Evolutionary conservation across 768 basidiomycete species (phyloP).

Genomic region (Russula sp.): DNA sequence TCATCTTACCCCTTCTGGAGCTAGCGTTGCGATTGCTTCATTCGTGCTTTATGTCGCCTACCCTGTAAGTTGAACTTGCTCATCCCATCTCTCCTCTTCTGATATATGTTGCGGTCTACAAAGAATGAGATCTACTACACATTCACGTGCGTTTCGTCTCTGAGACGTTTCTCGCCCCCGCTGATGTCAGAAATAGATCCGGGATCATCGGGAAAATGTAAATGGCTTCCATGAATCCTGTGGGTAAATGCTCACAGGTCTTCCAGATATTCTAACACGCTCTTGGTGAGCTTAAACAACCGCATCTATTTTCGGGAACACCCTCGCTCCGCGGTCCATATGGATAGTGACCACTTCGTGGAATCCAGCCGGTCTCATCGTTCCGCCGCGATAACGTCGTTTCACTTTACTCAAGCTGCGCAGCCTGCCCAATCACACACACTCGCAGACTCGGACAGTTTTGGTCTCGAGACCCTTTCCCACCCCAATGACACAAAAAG

Average conservation of each 20-base stretch:
- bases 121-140: slow-evolving; percentile 10
- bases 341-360: no score
- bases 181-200: slow-evolving; percentile 12
- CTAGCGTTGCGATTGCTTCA: slow-evolving; percentile 3
- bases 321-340: no score
- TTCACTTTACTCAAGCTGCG: no score
- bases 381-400: no score
- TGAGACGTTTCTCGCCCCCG: no score
- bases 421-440: no score
- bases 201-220: slow-evolving; percentile 23
- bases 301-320: no score
- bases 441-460: no score
- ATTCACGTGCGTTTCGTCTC: neutral
- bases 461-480: no score
- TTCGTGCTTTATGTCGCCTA: slow-evolving; percentile 10
- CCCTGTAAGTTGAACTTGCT: neutral
- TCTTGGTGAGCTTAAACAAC: no score
- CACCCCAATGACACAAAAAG: no score
- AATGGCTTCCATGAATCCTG: neutral
- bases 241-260: neutral
- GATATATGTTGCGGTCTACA: neutral
- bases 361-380: no score
- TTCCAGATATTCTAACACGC: neutral
- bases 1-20: neutral
- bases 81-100: neutral